Base-by-base conservation (phyloP, 352 stramenopile genomes). In the Phytophthora chlamydospora region DNA sequence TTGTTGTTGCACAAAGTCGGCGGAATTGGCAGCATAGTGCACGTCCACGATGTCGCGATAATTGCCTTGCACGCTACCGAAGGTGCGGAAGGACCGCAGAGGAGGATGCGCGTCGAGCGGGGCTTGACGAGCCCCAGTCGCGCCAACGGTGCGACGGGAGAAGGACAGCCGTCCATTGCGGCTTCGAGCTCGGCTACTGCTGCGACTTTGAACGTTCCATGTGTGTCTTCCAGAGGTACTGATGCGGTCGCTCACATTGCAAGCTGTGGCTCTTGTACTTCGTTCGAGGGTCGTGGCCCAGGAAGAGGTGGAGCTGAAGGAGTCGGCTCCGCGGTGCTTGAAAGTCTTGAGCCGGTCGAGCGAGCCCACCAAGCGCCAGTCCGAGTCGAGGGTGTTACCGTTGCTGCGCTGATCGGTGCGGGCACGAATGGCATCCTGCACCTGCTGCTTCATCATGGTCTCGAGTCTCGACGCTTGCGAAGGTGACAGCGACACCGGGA, bases 1-100 rank as follows among this genome's bases (percentile, higher is more conserved):
- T 39, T 87, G 75, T 34, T 78, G 66, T 42, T 74, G 71, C 9
- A 79, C 17, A 39, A 82, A 77, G 40, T 84, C 72, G 6, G 36
- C 14, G 6, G 72, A 75, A 39, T 63, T 84, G 2, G 67, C 58
- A 3, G 77, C 57, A 44, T 73, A 61, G 38, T 84, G 67, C 0
- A 62, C 75, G n/a, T 63, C 61, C 4, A 84, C 52, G 14, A 87
- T 83, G 47, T 83, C 75, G 11, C 65, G 61, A 54, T 81, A 84
- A 49, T 76, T 71, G 21, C 77, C 77, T 66, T 87, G 77, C 11
- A 87, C 63, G 6, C 61, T 68, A 1, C 77, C 77, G 29, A 82
- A 80, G 12, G 64, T 81, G 17, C 77, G 74, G 51, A 68, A 83
- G 13, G 74, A 74, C 56, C 75, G 74, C 19, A 84, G 60, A 12